Evolutionary conservation across 352 stramenopile genomes (phyloP).

Genomic region (Phytophthora meadii): DNA sequence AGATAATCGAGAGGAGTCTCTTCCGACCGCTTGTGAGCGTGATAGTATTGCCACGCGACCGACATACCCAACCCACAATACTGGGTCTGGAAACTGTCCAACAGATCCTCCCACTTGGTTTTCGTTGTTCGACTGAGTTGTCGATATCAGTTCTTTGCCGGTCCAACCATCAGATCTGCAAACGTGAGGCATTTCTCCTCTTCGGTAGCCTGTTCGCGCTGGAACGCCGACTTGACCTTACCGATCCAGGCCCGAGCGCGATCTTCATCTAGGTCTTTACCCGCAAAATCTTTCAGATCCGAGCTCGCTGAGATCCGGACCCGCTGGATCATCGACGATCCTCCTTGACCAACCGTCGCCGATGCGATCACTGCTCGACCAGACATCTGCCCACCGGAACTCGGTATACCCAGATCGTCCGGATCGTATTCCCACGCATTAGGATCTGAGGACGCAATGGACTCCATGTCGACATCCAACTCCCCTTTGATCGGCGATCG

Average conservation of each 20-base stretch:
- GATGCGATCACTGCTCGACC: too few species aligned
- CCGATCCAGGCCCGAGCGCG: background rate
- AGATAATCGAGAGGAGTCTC: background rate
- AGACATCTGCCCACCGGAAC: too few species aligned
- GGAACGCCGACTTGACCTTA: slow-evolving; percentile 1
- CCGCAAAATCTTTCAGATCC: too few species aligned
- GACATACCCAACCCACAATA: slow-evolving; percentile 6
- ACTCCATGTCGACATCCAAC: too few species aligned
- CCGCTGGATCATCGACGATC: background rate
- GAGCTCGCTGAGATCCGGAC: background rate
- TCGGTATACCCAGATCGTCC: too few species aligned
- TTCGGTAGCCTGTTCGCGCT: background rate
- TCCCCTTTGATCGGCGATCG: too few species aligned
- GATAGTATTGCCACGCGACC: background rate
- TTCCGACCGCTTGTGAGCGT: background rate
- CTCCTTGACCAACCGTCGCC: too few species aligned
- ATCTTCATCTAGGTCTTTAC: background rate
- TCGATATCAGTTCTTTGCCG: slow-evolving; percentile 3
- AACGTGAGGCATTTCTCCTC: slow-evolving; percentile 2
- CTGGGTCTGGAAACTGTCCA: slow-evolving; percentile 2
- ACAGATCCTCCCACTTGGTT: background rate
- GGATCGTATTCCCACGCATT: too few species aligned
- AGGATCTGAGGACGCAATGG: too few species aligned
- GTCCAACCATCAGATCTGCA: slow-evolving; percentile 1
- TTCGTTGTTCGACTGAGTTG: background rate